Base-by-base conservation (phyloP, 176 grass and related monocot genomes). In the Neostapfia colusana region DNA sequence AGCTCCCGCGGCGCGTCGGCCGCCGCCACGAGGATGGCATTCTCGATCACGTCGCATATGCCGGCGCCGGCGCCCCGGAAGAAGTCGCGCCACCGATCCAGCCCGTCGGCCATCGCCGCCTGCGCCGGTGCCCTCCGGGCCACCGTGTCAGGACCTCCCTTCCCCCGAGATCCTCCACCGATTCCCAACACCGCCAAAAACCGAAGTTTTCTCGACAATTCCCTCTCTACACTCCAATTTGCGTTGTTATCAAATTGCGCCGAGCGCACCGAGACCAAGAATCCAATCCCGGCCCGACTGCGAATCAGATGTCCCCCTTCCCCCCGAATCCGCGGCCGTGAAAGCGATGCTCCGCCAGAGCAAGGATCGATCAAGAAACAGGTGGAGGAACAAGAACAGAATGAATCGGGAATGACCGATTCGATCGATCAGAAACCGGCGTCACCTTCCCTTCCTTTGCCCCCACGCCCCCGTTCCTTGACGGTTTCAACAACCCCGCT, bases 1-100 rank as follows among this genome's bases (percentile, higher is more conserved):
- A 98, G 74, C 44, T 98, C 91, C 82, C 85, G 84, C 23, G 89
- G 91, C 56, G 54, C 80, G 77, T 91, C 91, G 48, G 81, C 74
- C 9, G 87, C 91, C 21, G 95, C 89, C 7, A 98, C 85, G 41
- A 86, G 72, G 76, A 98, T 82, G 39, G 95, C 91, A 63, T 92
- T 86, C 66, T 98, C 91, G 27, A 98, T 84, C 16, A 94, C 82
- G 16, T 98, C 89, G n/a, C 86, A 98, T 63, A 98, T 98, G 50
- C 69, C 75, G 18, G 82, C 70, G 8, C 84, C 84, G 13, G 95
- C 85, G 28, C 91, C 82, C 0, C 83, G 79, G 64, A 97, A 94
- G 76, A 94, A 84, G 64, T 77, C 80, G 65, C 91, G 83, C 95
- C 91, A 98, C 68, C 86, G 84, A 63, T 94, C 95, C 46, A 94